phyloP scores from a whole-genome alignment of 805 yeast genomes.

The Brettanomyces sp. region DNA sequence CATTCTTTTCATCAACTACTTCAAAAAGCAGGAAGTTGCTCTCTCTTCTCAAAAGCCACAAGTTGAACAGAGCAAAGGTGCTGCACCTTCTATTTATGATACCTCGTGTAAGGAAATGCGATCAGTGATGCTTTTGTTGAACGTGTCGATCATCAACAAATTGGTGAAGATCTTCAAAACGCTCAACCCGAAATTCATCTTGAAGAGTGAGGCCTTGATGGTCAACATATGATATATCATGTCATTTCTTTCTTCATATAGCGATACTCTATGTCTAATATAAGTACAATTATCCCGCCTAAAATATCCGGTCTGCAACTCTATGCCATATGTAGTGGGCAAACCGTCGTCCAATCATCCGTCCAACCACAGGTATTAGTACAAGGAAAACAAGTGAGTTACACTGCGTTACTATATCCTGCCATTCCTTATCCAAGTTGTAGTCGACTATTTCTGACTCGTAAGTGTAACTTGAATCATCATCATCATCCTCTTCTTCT shows the following conservation, averaged over 20 bases:
- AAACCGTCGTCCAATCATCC: constrained; percentile 52
- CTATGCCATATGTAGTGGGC: constrained; percentile 31
- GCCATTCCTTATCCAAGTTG: constrained; percentile 65
- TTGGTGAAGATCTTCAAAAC: constrained; percentile 18
- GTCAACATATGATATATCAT: constrained; percentile 1
- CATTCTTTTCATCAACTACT: constrained; percentile 16
- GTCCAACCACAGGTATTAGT: constrained; percentile 58
- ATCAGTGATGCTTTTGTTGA: constrained; percentile 17
- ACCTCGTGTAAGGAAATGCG: constrained; percentile 3
- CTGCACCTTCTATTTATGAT: neutral
- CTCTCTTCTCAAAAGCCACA: neutral
- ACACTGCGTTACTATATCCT: constrained; percentile 53
- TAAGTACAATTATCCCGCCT: neutral
- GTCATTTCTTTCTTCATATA: no score
- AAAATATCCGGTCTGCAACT: constrained; percentile 16
- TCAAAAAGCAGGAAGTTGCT: constrained; percentile 7
- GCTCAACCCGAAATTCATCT: constrained; percentile 11
- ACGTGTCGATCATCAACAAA: constrained; percentile 21
- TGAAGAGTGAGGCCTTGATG: constrained; percentile 6
- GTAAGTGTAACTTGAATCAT: constrained; percentile 23
- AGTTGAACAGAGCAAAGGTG: neutral
- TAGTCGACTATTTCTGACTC: constrained; percentile 18
- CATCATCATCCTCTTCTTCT: constrained; percentile 1
- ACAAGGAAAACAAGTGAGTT: constrained; percentile 49
- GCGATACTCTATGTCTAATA: neutral